These are phyloP conservation scores for Eimeria maxima DNA, from an alignment of 169 alveolate species.

Conservation along the genomic window DNA sequence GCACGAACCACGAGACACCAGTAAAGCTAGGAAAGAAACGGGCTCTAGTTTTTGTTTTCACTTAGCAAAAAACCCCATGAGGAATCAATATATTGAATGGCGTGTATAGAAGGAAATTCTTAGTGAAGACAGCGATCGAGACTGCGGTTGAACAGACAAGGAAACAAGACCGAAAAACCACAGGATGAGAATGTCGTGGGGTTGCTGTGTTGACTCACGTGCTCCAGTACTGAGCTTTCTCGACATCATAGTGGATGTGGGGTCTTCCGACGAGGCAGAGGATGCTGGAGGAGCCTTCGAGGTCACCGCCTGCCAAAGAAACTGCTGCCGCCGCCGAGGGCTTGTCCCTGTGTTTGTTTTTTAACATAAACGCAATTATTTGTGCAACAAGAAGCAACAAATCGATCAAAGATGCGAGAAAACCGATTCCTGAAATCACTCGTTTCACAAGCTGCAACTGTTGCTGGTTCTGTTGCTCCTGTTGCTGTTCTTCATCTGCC, in stretches of 20 bases:
- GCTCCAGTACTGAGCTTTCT: neutral
- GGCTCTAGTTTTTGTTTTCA: no score
- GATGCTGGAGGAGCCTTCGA: neutral
- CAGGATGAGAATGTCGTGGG: neutral
- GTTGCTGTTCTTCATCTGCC: neutral
- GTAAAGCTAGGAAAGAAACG: no score
- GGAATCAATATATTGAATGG: no score
- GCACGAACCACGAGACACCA: no score
- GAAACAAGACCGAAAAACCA: neutral
- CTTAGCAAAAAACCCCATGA: no score
- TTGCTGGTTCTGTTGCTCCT: neutral
- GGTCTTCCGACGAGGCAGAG: slow-evolving; percentile 12
- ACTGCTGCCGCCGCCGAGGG: slow-evolving; percentile 13
- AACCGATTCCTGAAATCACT: neutral
- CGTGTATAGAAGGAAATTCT: no score
- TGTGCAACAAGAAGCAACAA: neutral
- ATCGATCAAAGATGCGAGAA: neutral
- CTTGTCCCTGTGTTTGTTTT: neutral
- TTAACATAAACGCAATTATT: neutral
- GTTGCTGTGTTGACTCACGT: neutral
- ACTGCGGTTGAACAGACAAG: no score
- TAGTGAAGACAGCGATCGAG: no score
- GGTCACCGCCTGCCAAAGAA: neutral
- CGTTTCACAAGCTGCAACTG: neutral
- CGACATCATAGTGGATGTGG: neutral